A percentile compares a stretch with the other conserved stretches of the same genome.
Evolutionary conservation across 176 grass and related monocot genomes (phyloP).

Genomic region (Musa acuminata): DNA sequence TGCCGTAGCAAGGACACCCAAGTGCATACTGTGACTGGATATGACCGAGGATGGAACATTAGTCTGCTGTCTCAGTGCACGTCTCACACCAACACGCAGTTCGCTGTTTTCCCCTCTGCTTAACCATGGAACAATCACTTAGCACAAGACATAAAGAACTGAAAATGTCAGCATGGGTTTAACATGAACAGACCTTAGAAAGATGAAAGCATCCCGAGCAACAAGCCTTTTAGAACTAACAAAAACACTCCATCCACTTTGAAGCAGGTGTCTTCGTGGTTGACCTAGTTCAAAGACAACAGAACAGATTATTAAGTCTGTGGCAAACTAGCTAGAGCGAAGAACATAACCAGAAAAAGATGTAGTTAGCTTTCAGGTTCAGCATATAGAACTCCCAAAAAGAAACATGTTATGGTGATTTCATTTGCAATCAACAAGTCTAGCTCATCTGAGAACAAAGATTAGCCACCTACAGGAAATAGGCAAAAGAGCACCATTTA

Average conservation of each 20-base stretch:
- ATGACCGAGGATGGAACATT: slow-evolving; percentile 95
- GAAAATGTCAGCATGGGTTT: not conserved
- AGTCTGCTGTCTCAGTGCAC: slow-evolving; percentile 82
- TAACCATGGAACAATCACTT: not conserved
- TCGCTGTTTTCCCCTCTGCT: slow-evolving; percentile 78
- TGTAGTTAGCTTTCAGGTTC: not conserved
- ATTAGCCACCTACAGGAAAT: not conserved
- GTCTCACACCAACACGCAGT: slow-evolving; percentile 81
- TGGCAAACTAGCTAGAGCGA: no score
- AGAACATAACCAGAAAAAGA: no score
- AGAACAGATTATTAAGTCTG: not conserved
- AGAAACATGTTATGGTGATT: no score
- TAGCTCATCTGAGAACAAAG: not conserved
- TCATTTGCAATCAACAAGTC: no score
- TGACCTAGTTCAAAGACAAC: slow-evolving; percentile 45
- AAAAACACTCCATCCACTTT: slow-evolving; percentile 99
- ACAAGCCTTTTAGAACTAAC: slow-evolving; percentile 83
- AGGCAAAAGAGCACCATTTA: not conserved
- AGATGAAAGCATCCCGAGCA: slow-evolving; percentile 94
- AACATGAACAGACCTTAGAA: slow-evolving; percentile 49
- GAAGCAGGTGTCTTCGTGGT: slow-evolving; percentile 83
- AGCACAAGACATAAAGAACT: not conserved
- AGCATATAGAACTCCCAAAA: not conserved
- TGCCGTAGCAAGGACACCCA: slow-evolving; percentile 94
- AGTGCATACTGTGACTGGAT: slow-evolving; percentile 97